These are phyloP conservation scores for Debaryomyces coudertii DNA, from an alignment of 1,139 yeast species.

Conservation along the genomic window DNA sequence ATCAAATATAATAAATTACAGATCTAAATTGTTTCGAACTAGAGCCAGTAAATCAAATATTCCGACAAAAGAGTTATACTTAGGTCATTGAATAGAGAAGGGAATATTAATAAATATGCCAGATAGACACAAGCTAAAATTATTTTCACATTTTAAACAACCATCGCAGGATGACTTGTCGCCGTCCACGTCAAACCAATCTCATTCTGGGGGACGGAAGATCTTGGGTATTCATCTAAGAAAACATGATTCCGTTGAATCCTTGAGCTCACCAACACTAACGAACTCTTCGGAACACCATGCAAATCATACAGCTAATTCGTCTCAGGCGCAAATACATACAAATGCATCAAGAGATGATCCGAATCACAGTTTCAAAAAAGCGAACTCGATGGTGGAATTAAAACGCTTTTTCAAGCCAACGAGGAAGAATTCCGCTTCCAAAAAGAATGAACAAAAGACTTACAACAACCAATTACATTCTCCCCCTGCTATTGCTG, in stretches of 20 bases:
- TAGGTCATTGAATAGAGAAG: neutral
- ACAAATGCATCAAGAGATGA: slow-evolving; percentile 28
- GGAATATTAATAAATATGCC: slow-evolving; percentile 32
- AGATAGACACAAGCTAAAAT: slow-evolving; percentile 50
- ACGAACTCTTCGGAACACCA: slow-evolving; percentile 32
- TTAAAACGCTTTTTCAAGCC: slow-evolving; percentile 47
- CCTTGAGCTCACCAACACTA: slow-evolving; percentile 36
- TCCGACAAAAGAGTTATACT: neutral
- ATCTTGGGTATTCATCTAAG: slow-evolving; percentile 45
- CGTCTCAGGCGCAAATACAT: slow-evolving; percentile 22
- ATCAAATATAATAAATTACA: neutral
- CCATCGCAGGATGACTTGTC: slow-evolving; percentile 32
- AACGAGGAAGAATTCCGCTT: slow-evolving; percentile 33
- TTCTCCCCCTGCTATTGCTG: slow-evolving; percentile 31
- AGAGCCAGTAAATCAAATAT: neutral
- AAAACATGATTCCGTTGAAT: slow-evolving; percentile 42
- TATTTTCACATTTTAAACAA: slow-evolving; percentile 37
- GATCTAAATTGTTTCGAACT: neutral
- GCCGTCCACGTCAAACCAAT: slow-evolving; percentile 40
- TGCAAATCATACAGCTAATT: slow-evolving; percentile 15
- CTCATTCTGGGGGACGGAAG: slow-evolving; percentile 29
- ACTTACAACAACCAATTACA: slow-evolving; percentile 35
- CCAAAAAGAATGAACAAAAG: slow-evolving; percentile 24
- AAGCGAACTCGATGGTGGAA: slow-evolving; percentile 45
- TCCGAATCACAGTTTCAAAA: slow-evolving; percentile 34